These are phyloP conservation scores for Suhomyces anneliseae DNA, from an alignment of 1,139 yeast species.

Conservation along the genomic window DNA sequence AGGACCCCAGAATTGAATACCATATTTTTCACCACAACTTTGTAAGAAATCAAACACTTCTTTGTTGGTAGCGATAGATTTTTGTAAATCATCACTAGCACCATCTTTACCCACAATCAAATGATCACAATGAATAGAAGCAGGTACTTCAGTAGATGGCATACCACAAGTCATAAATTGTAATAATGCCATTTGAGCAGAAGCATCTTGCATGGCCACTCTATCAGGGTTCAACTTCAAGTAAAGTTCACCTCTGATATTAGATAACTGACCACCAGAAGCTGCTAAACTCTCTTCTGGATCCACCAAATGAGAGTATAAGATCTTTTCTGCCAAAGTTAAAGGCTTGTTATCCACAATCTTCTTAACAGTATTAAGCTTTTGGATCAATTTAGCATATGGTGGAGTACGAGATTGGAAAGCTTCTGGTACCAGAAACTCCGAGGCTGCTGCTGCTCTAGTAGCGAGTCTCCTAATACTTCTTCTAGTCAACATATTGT, in stretches of 20 bases:
- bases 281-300: slow-evolving; percentile 74
- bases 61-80: slow-evolving; percentile 78
- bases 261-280: slow-evolving; percentile 46
- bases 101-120: slow-evolving; percentile 95
- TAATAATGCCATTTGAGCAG: slow-evolving; percentile 95
- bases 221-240: slow-evolving; percentile 94
- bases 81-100: slow-evolving; percentile 71
- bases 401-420: slow-evolving; percentile 80
- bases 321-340: slow-evolving; percentile 89
- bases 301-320: slow-evolving; percentile 84
- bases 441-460: slow-evolving; percentile 29
- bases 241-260: slow-evolving; percentile 80
- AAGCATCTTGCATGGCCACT: slow-evolving; percentile 99
- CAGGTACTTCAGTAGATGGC: slow-evolving; percentile 84
- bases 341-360: slow-evolving; percentile 71
- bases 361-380: slow-evolving; percentile 60
- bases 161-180: slow-evolving; percentile 98
- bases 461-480: slow-evolving; percentile 34
- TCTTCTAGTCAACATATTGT: slow-evolving; percentile 11
- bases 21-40: slow-evolving; percentile 88
- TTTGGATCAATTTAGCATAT: slow-evolving; percentile 68
- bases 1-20: slow-evolving; percentile 98
- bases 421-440: slow-evolving; percentile 53
- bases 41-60: slow-evolving; percentile 93
- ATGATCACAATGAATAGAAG: slow-evolving; percentile 95